These are phyloP conservation scores for Globisporangium splendens DNA, from an alignment of 352 stramenopile species.

Conservation along the genomic window DNA sequence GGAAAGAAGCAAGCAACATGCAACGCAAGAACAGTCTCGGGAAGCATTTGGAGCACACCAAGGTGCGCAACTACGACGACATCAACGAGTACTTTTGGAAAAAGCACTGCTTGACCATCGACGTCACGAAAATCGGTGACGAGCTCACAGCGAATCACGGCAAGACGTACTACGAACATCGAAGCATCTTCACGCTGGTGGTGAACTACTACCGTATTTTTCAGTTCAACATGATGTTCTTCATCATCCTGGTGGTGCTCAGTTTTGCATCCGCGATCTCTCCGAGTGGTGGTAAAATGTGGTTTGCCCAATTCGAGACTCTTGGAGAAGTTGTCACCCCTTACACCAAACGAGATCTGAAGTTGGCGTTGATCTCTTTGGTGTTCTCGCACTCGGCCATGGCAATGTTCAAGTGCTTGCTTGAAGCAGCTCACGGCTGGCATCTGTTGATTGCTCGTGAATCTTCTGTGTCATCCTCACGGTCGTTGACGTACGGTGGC, in stretches of 20 bases:
- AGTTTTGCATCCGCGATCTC: slow-evolving; percentile 60
- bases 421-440: slow-evolving; percentile 60
- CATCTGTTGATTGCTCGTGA: slow-evolving; percentile 49
- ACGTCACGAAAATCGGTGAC: slow-evolving; percentile 43
- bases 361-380: slow-evolving; percentile 56
- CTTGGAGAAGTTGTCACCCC: slow-evolving; percentile 53
- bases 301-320: slow-evolving; percentile 57
- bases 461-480: slow-evolving; percentile 35
- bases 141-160: slow-evolving; percentile 57
- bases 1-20: slow-evolving; percentile 67
- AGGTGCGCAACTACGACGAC: slow-evolving; percentile 78
- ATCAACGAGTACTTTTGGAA: slow-evolving; percentile 85
- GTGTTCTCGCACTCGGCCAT: slow-evolving; percentile 46
- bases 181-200: slow-evolving; percentile 70
- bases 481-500: slow-evolving; percentile 55
- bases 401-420: slow-evolving; percentile 50
- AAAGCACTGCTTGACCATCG: slow-evolving; percentile 54
- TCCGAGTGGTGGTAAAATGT: slow-evolving; percentile 44
- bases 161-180: slow-evolving; percentile 80
- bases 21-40: slow-evolving; percentile 53
- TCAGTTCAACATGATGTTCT: slow-evolving; percentile 80
- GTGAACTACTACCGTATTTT: slow-evolving; percentile 81
- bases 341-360: slow-evolving; percentile 52
- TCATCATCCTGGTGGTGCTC: slow-evolving; percentile 59
- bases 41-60: slow-evolving; percentile 61